Evolutionary conservation across 805 yeast species (phyloP).

Genomic region (Schizosaccharomyces japonicus): DNA sequence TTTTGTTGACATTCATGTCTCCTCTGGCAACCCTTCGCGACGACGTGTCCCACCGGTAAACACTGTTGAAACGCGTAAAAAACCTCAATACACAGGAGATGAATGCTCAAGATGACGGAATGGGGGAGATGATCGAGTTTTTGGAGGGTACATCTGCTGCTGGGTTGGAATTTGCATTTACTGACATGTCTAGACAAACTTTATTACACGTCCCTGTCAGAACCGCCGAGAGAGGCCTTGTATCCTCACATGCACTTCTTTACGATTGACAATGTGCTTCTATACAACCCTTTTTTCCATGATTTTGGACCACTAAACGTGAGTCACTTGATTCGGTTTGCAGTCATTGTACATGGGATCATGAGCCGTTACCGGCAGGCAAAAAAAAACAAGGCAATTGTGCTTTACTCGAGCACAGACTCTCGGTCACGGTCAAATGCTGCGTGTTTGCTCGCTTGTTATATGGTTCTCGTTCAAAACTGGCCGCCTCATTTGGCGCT

Average conservation of each 20-base stretch:
- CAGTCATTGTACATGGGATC: constrained; percentile 77
- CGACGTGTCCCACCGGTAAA: no score
- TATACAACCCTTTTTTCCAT: constrained; percentile 82
- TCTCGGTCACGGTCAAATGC: constrained; percentile 75
- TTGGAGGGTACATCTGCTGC: constrained; percentile 1
- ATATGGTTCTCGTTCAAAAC: constrained; percentile 79
- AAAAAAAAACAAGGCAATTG: constrained; percentile 71
- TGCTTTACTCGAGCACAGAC: constrained; percentile 64
- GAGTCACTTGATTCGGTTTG: constrained; percentile 82
- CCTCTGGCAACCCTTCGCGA: no score
- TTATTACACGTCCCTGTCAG: neutral
- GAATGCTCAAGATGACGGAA: constrained; percentile 1
- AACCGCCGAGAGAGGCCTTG: neutral
- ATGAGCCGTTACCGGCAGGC: constrained; percentile 39
- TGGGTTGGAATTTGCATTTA: neutral
- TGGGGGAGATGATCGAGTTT: constrained; percentile 4
- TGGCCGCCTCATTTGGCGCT: constrained; percentile 97
- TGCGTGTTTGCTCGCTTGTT: constrained; percentile 79
- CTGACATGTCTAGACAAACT: constrained; percentile 1
- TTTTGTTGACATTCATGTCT: no score
- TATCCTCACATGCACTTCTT: constrained; percentile 19
- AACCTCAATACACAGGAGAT: no score
- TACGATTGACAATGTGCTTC: constrained; percentile 77
- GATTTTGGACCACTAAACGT: constrained; percentile 93
- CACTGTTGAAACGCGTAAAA: no score